Evolutionary conservation across 345 rosid genomes (phyloP), one percentile per base, ranked within the genome.

Genomic region (Eucalyptus cloeziana): DNA sequence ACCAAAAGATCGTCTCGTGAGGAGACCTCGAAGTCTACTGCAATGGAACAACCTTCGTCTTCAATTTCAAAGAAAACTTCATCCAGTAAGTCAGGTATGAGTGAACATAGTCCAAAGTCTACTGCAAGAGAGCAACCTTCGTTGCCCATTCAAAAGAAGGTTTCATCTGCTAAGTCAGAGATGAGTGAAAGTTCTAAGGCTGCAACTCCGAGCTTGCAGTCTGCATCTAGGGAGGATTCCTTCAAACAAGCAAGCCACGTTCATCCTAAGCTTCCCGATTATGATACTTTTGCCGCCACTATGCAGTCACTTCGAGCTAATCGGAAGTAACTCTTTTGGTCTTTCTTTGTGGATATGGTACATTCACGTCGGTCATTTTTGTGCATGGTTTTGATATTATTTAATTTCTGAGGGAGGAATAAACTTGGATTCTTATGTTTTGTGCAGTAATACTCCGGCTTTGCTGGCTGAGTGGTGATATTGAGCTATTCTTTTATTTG

Each of bases 201-300:
- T 86, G 45, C 89, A 64, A 71, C 87, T 40, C 76, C 30, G 27
- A 71, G 87, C 79, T 22, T 37, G 24, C 83, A 54, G 56, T 62
- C 86, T 49, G 37, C 86, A 64, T 86, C 89, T 17, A 88, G 22
- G 51, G 91, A 52, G 88, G 49, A 76, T 81, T 90, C 93, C 49
- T 50, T 90, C 19, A 91, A 91, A 71, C 91, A 95, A 86, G 86
- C 89, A 13, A 88, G 89, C 56, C 91, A 90, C 40, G 91, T 96
- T 88, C 99, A 97, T 89, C 99, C 99, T 7, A 97, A 96, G 91
- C 99, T 96, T 90, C 99, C 99, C 5, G 99, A 97, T 86, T 95
- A 92, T 45, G 99, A 97, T 14, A 85, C 91, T 51, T 80, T 97
- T 50, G 87, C 94, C 30, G 96, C 98, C 44, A 94, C 91, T 86